Base-by-base conservation (phyloP, 805 yeast genomes). In the Candida berthetii region DNA sequence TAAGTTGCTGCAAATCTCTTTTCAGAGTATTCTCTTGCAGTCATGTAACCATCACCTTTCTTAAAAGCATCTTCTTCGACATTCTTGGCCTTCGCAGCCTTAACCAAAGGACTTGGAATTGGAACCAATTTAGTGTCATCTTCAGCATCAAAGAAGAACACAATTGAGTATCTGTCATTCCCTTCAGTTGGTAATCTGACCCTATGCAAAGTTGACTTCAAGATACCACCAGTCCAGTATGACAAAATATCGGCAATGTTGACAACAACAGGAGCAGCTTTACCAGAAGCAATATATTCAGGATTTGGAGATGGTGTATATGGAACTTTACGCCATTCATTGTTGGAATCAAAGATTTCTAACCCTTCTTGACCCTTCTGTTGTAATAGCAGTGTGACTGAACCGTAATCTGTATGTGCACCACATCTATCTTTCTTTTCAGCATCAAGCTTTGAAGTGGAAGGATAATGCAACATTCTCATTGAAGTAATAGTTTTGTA, bases 371-470 rank as follows among this genome's bases (percentile, higher is more conserved):
- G 85, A 32, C 69, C 73, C 47, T 71, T 67, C 40, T 75, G 71
- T 57, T 84, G 91, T 58, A 84, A 81, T 39, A 85, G 63, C 29
- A 83, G 60, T 0, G 91, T 83, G 48, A 82, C 61, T 3, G 85
- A 71, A 4, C 91, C 93, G 52, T 83, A 84, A 53, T 85, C 93
- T 0, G 91, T 83, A 48, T 85, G 93, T 9, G 91, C 90, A 28
- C 91, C 93, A 6, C 90, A 90, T 36, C 85, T 66, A 36, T 80
- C 72, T 19, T 68, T 73, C 37, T 58, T 65, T 13, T 48, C 50
- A 25, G 52, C 47, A 17, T 35, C 39, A 3, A 38, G 27, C 15
- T 31, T 17, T 66, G 54, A 5, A 14, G 31, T 25, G 20, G 38
- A 13, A 1, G 90, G 91, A 53, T 84, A 84, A 50, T 77, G 83